phyloP scores from a whole-genome alignment of 139 green algal genomes.

The Chlamydomonas eustigma region DNA sequence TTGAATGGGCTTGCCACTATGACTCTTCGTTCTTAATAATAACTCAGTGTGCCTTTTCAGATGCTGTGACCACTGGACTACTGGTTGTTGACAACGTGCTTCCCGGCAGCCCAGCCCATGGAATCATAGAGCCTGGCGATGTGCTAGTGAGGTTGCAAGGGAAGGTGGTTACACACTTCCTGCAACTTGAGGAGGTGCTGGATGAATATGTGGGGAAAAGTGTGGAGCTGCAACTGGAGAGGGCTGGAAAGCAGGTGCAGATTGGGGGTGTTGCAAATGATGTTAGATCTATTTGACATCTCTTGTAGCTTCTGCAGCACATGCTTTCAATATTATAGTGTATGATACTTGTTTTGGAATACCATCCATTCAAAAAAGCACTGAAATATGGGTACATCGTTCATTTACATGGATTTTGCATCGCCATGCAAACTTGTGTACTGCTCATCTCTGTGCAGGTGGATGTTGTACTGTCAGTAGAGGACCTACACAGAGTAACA shows the following conservation, averaged over 20 bases:
- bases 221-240: conserved; percentile 57
- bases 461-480: not conserved
- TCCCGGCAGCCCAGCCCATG: conserved; percentile 66
- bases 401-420: too few species aligned
- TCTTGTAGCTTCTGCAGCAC: too few species aligned
- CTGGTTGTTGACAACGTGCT: conserved; percentile 84
- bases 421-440: too few species aligned
- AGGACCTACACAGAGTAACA: conserved; percentile 67
- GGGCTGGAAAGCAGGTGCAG: conserved; percentile 48
- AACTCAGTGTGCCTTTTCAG: not conserved
- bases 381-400: too few species aligned
- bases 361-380: too few species aligned
- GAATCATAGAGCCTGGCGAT: conserved; percentile 76
- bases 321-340: too few species aligned
- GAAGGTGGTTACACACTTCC: conserved; percentile 72
- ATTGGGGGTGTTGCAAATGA: too few species aligned
- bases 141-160: conserved; percentile 63
- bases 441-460: conserved; percentile 2
- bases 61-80: conserved; percentile 40
- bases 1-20: too few species aligned
- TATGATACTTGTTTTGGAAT: too few species aligned
- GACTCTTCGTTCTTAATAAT: too few species aligned
- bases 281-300: too few species aligned
- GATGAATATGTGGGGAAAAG: conserved; percentile 55
- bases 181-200: conserved; percentile 73